phyloP scores from a whole-genome alignment of 1,139 yeast species.

The Kodamaea anthophila region DNA sequence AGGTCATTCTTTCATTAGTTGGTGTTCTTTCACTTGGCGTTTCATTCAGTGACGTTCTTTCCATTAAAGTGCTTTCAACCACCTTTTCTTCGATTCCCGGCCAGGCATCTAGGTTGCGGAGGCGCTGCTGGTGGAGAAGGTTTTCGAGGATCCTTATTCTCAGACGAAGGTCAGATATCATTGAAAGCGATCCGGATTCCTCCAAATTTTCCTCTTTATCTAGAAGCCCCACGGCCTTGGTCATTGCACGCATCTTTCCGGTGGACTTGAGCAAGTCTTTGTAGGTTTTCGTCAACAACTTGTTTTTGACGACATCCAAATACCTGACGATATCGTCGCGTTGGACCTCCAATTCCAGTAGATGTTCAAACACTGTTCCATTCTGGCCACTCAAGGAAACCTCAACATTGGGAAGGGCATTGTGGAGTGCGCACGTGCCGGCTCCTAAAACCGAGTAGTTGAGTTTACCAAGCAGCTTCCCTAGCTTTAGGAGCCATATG shows the following conservation, averaged over 20 bases:
- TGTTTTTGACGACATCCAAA: slow-evolving; percentile 23
- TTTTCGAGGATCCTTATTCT: slow-evolving; percentile 62
- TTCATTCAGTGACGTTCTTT: background rate
- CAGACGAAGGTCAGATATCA: slow-evolving; percentile 50
- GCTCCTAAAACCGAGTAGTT: slow-evolving; percentile 3
- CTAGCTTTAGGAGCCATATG: slow-evolving; percentile 62
- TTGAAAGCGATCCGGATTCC: slow-evolving; percentile 25
- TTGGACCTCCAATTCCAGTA: slow-evolving; percentile 23
- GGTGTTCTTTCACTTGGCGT: too few species aligned
- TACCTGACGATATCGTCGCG: slow-evolving; percentile 38
- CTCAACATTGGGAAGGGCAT: slow-evolving; percentile 36
- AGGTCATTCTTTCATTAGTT: too few species aligned
- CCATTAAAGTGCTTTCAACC: background rate
- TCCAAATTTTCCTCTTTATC: slow-evolving; percentile 9
- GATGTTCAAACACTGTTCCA: slow-evolving; percentile 16
- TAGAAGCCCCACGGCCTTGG: slow-evolving; percentile 30
- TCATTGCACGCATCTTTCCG: slow-evolving; percentile 32
- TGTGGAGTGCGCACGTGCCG: slow-evolving; percentile 13
- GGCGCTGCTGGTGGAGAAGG: slow-evolving; percentile 60
- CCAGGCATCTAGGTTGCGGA: slow-evolving; percentile 53
- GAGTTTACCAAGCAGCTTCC: slow-evolving; percentile 35
- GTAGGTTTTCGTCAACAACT: slow-evolving; percentile 41
- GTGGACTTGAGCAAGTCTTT: slow-evolving; percentile 40
- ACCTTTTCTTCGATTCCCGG: slow-evolving; percentile 21
- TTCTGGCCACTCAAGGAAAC: slow-evolving; percentile 29